Evolutionary conservation across 768 basidiomycete species (phyloP).

Genomic region (Rhizopogon vinicolor): DNA sequence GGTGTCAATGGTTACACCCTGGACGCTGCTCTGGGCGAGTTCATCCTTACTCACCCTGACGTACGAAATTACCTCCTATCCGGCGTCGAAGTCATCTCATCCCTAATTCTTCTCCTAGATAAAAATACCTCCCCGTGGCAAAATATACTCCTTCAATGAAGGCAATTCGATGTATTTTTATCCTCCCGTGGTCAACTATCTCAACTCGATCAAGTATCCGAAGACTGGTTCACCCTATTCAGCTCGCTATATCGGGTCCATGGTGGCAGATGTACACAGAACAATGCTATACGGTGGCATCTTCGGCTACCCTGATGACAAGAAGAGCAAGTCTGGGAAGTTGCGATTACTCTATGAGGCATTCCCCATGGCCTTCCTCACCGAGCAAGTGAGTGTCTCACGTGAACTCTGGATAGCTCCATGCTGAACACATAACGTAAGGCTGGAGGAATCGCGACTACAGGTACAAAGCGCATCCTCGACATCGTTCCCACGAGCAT

Average conservation of each 20-base stretch:
- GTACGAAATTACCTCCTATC: conserved; percentile 34
- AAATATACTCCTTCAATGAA: conserved; percentile 99
- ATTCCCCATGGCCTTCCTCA: conserved; percentile 96
- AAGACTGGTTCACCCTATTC: conserved; percentile 76
- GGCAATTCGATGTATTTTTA: conserved; percentile 96
- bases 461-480: conserved; percentile 88
- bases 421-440: conserved; percentile 25
- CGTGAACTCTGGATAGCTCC: neutral
- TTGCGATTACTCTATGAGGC: conserved; percentile 94
- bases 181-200: conserved; percentile 72
- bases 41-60: conserved; percentile 97
- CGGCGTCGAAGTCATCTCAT: conserved; percentile 3
- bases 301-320: conserved; percentile 97
- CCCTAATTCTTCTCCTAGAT: conserved; percentile 47
- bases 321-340: conserved; percentile 96
- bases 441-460: conserved; percentile 96
- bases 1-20: conserved; percentile 99
- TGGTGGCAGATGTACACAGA: conserved; percentile 98
- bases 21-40: conserved; percentile 93
- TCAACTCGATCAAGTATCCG: conserved; percentile 91
- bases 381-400: conserved; percentile 66
- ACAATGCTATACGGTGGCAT: conserved; percentile 97
- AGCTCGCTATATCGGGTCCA: conserved; percentile 93
- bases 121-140: conserved; percentile 88
- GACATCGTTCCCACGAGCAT: conserved; percentile 85